Base-by-base conservation (phyloP, 176 grass and related monocot genomes). In the Triticum dicoccoides region DNA sequence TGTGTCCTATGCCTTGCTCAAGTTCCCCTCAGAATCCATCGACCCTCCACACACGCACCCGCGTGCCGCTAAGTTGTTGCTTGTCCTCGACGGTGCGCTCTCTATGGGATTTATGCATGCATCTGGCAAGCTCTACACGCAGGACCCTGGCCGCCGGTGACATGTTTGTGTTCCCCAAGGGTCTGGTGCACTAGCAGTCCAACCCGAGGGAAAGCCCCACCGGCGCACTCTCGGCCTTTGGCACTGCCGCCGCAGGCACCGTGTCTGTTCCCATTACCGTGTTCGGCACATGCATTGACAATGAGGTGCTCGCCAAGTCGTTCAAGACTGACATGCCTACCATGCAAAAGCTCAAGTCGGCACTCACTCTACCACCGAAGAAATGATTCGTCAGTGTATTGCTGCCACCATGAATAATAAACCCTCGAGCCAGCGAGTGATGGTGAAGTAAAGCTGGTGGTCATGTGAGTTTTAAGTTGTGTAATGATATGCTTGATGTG, bases 11-110 rank as follows among this genome's bases (percentile, higher is more conserved):
- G 87, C 85, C 2, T 9, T 39, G 45, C 51, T 92, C 37, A 76
- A 32, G 25, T 90, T 58, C 88, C 85, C 82, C 24, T 51, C 73
- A 11, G 76, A 33, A 23, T 44, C 90, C 75, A n/a, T 90, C 3
- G 83, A 86, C 73, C 78, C 90, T 30, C 65, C 83, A 10, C 88
- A 95, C 88, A 90, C 79, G 3, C 93, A 95, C 85, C 90, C 78
- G 2, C 90, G 82, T 34, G 23, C 87, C 9, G 62, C 90, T 3
- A 82, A 95, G 82, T 58, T 95, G 30, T 79, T 86, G 11, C 79
- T 86, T 39, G 29, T 95, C 27, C 0, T 92, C 41, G 11, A 71
- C 3, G 90, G 90, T 8, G 56, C 87, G 4, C 90, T 92, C 65
- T 82, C 76, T 13, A 78, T 92, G 20, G 79, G 84, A 12, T 90